phyloP scores from a whole-genome alignment of 2,329 filamentous ascomycete genomes.

The Penicillium sp. region DNA sequence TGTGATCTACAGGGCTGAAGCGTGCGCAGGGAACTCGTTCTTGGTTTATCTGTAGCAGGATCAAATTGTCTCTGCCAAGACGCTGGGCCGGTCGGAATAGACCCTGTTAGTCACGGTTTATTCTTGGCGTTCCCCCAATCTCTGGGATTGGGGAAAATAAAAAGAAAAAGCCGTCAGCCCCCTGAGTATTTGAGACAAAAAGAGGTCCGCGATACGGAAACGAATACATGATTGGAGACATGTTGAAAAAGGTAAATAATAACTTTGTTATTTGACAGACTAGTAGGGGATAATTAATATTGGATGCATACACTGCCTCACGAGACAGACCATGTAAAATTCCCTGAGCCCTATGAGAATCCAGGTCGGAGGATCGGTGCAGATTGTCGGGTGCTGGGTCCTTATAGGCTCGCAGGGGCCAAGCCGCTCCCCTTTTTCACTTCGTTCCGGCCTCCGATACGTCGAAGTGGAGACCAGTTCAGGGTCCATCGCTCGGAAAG shows the following conservation, averaged over 20 bases:
- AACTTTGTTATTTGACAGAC: background rate
- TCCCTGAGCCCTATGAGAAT: background rate
- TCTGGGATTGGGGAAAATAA: background rate
- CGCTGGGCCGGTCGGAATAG: background rate
- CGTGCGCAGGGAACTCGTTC: background rate
- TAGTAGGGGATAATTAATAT: background rate
- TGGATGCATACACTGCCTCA: background rate
- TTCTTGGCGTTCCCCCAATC: background rate
- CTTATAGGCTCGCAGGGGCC: background rate
- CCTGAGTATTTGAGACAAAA: background rate
- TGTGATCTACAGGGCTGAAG: constrained; percentile 6
- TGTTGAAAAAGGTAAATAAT: background rate
- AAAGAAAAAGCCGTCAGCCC: background rate
- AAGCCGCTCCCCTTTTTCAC: background rate
- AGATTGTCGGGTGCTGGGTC: background rate
- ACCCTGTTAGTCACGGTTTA: background rate
- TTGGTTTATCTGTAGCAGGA: background rate
- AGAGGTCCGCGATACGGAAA: background rate
- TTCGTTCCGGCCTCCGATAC: background rate
- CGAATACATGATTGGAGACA: background rate
- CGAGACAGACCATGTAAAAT: background rate
- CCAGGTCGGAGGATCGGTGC: background rate
- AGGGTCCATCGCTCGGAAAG: background rate
- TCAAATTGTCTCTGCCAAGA: background rate
- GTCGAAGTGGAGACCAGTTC: background rate